phyloP scores from a whole-genome alignment of 768 basidiomycete genomes.

The Trametes gibbosa region DNA sequence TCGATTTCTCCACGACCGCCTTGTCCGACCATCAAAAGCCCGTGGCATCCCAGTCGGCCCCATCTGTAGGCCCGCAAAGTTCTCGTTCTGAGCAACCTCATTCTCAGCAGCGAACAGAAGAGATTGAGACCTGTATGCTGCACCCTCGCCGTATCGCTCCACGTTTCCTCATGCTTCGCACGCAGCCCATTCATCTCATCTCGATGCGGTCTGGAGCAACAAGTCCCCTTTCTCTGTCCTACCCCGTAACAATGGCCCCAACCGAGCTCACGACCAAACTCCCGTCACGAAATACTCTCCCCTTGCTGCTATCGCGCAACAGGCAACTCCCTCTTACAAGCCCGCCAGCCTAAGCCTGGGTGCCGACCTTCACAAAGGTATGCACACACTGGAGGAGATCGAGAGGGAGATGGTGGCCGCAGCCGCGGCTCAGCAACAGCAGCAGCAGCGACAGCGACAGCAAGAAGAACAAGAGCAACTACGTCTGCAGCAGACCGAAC shows the following conservation, averaged over 20 bases:
- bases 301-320: conserved; percentile 30
- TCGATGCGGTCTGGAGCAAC: conserved; percentile 82
- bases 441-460: conserved; percentile 26
- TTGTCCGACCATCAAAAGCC: conserved; percentile 32
- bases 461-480: conserved; percentile 41
- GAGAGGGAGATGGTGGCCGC: conserved; percentile 79
- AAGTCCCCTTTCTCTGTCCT: conserved; percentile 73
- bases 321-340: conserved; percentile 5
- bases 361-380: conserved; percentile 22
- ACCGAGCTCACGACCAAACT: conserved; percentile 37
- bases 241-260: conserved; percentile 49
- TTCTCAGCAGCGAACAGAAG: conserved; percentile 10
- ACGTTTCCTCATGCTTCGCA: conserved; percentile 27
- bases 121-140: conserved; percentile 29
- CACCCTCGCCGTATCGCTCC: conserved; percentile 20
- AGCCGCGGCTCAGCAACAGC: conserved; percentile 34
- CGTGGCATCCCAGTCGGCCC: conserved; percentile 8
- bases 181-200: conserved; percentile 41
- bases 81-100: conserved; percentile 15
- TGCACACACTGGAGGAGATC: conserved; percentile 75
- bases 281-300: conserved; percentile 12
- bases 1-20: conserved; percentile 70
- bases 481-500: conserved; percentile 35
- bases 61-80: conserved; percentile 1
- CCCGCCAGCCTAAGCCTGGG: conserved; percentile 21